A percentile compares a stretch with the other conserved stretches of the same genome.
Conservation (phyloP, 441 rosid genomes). For the Manihot esculenta region DNA sequence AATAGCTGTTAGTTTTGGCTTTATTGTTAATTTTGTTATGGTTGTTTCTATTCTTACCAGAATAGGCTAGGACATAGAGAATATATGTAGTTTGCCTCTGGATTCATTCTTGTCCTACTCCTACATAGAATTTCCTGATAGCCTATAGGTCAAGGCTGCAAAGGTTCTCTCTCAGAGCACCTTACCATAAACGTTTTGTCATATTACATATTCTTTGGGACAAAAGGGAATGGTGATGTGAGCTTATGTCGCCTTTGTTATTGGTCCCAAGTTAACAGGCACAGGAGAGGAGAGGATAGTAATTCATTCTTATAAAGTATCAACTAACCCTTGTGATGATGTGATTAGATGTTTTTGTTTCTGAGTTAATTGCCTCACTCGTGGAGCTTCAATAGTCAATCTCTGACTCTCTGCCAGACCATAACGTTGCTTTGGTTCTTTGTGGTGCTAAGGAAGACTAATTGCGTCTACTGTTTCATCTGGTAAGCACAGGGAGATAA, state of each 20-base stretch:
- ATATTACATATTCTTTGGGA: conserved; percentile 16
- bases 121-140: conserved; percentile 21
- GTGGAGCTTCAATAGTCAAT: no score
- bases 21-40: conserved; percentile 3
- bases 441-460: no score
- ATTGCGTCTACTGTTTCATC: no score
- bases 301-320: background rate
- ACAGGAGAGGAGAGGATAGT: conserved; percentile 5
- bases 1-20: background rate
- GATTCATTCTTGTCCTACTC: conserved; percentile 20
- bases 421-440: no score
- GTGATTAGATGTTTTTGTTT: background rate
- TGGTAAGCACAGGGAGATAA: no score
- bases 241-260: conserved; percentile 23
- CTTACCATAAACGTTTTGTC: conserved; percentile 19
- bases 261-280: conserved; percentile 17
- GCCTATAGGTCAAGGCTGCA: conserved; percentile 20
- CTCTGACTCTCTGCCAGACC: no score
- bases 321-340: background rate
- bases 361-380: background rate
- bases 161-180: conserved; percentile 17
- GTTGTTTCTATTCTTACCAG: conserved; percentile 21
- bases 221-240: conserved; percentile 23
- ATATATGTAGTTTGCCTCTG: conserved; percentile 11
- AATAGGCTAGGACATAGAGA: conserved; percentile 22